Conservation (phyloP, 129 eudicot species). For the Lactuca sativa region DNA sequence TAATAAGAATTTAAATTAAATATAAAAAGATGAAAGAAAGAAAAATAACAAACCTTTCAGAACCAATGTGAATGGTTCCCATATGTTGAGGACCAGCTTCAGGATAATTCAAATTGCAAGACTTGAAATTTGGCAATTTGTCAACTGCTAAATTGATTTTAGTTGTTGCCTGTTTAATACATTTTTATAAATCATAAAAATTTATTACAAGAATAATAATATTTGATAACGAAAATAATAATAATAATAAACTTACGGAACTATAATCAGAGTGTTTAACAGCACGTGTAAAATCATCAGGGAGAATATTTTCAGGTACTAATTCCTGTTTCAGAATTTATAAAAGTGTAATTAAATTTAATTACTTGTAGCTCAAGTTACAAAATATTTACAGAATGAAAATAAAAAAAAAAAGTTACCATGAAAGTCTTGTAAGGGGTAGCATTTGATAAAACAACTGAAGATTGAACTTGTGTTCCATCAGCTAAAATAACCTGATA, state of each 20-base stretch:
- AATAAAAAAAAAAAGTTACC: slow-evolving; percentile 40
- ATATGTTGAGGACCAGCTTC: slow-evolving; percentile 90
- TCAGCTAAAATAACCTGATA: slow-evolving; percentile 80
- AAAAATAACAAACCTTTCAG: slow-evolving; percentile 60
- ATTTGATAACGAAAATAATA: slow-evolving; percentile 4
- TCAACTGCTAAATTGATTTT: slow-evolving; percentile 95
- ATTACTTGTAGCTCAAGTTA: slow-evolving; percentile 18
- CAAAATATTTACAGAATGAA: slow-evolving; percentile 14
- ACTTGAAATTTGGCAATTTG: slow-evolving; percentile 62
- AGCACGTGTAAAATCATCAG: slow-evolving; percentile 72
- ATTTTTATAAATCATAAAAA: slow-evolving; percentile 9
- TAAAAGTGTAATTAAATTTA: slow-evolving; percentile 12
- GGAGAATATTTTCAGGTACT: slow-evolving; percentile 69
- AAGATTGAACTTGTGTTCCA: slow-evolving; percentile 68
- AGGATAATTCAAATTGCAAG: slow-evolving; percentile 64
- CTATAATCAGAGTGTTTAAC: slow-evolving; percentile 74
- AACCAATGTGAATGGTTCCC: slow-evolving; percentile 97
- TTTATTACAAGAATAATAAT: slow-evolving; percentile 5
- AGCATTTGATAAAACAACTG: slow-evolving; percentile 93
- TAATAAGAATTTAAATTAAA: too few relatives aligned
- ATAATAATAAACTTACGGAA: slow-evolving; percentile 67
- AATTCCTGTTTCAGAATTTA: slow-evolving; percentile 59
- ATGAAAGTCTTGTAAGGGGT: slow-evolving; percentile 88
- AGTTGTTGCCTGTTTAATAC: slow-evolving; percentile 77
- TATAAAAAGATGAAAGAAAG: background rate